Base-by-base conservation (phyloP, 164 flowering plant species). In the Liriodendron chinense region DNA sequence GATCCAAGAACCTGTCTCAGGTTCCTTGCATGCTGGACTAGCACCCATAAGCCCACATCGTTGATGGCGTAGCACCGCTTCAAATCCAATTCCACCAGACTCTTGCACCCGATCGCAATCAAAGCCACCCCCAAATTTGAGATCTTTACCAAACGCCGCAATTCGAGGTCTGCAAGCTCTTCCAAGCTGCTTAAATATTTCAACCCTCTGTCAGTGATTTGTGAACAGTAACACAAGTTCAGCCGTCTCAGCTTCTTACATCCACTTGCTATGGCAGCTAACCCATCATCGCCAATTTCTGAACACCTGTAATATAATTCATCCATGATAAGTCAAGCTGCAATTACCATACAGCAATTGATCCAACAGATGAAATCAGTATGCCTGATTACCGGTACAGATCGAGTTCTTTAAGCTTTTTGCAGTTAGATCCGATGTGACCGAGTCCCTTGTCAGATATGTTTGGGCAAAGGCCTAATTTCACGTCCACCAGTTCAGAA, bases 21-120 rank as follows among this genome's bases (percentile, higher is more conserved):
- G 78, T 92, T 90, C 62, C 75, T 75, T 2, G 86, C 81, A 65
- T 87, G 81, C 75, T 77, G 86, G 48, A 88, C 89, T 22, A 92
- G 85, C 56, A 89, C 92, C 87, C 83, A 86, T 68, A 92, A 85
- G 22, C 91, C 93, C 2, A 82, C 71, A 74, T 90, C 97, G 49
- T 81, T 79, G 26, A 92, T 76, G 28, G 80, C 82, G 72, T 74
- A 77, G 74, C 97, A 92, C 53, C 83, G 81, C 72, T 92, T 92
- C 68, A 92, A 9, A 71, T 92, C 97, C 75, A 92, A 79, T 74
- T 88, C 84, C 9, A 83, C 78, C 71, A 92, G 78, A 73, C 80
- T 85, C 84, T 74, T 84, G 83, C 93, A 89, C 9, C 94, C 91
- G 24, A 80, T 79, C 0, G 90, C 93, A 75, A 90, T 66, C 18